phyloP scores from a whole-genome alignment of 257 asterid genomes.

The Solanum virginianum region DNA sequence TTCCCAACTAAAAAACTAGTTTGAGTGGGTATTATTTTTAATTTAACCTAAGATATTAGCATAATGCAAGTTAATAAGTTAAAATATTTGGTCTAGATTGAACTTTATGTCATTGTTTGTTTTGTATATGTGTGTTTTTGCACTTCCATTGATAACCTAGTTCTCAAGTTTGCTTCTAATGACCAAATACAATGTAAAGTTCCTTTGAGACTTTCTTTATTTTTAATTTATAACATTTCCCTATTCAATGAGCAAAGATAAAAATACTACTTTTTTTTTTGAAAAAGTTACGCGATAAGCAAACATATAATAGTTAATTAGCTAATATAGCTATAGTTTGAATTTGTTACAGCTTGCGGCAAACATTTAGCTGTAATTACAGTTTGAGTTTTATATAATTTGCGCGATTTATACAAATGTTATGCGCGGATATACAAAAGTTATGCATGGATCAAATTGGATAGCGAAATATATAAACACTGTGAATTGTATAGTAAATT shows the following conservation, averaged over 20 bases:
- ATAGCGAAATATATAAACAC: no score
- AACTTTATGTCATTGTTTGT: neutral
- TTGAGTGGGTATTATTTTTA: neutral
- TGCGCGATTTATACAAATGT: no score
- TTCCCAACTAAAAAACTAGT: neutral
- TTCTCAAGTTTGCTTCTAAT: neutral
- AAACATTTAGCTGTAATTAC: no score
- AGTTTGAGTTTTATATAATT: no score
- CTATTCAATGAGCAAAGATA: neutral
- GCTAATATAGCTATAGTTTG: no score
- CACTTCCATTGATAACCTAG: neutral
- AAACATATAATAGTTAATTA: no score
- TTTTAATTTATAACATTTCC: neutral
- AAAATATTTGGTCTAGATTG: neutral
- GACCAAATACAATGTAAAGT: neutral
- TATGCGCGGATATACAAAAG: no score
- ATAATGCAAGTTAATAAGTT: neutral
- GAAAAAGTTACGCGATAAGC: no score
- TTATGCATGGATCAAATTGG: no score
- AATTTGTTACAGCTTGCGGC: no score
- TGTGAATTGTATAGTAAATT: no score
- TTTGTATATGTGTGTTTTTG: neutral
- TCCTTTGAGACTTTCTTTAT: neutral
- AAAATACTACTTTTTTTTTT: neutral
- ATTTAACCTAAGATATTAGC: neutral